Base-by-base conservation (phyloP, 495 filamentous ascomycete species). In the Penicillium crystallinum region DNA sequence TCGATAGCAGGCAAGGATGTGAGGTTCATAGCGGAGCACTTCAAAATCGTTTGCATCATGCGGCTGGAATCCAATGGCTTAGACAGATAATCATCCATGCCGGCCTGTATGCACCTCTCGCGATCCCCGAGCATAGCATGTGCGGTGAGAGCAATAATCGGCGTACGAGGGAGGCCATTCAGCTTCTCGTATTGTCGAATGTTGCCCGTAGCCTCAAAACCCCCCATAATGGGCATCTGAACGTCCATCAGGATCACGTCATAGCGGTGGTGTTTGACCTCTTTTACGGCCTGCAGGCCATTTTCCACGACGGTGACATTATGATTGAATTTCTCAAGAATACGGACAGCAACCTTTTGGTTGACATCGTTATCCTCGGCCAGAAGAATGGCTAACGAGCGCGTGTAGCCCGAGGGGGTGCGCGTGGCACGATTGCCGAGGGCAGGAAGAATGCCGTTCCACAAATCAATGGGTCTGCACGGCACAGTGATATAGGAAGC, bases 401-500 rank as follows among this genome's bases (percentile, higher is more conserved):
- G 87, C 5, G 88, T 91, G 55, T 91, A 88, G 56, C 93, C 90
- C 1, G 89, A 86, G 30, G 90, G 77, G 1, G 86, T 86, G 17
- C 86, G 87, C 12, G 88, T 89, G 30, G 90, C 86, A 39, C 91
- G 78, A 58, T 90, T 91, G 66, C 96, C 91, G 40, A 97, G 71
- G 11, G 92, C 92, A 10, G 91, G 92, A 37, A 97, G 83, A 79
- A 97, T 88, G 45, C 90, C 89, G 63, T 96, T 96, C 50, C 90
- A 91, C 44, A 97, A 77, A 65, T 97, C 91, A 44, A 96, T 93
- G 3, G 89, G 76, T 43, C 88, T 76, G 68, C 92, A 96, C 48
- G 91, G 92, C 5, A 88, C 92, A 21, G 92, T 96, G 86, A 96
- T 92, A 69, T 96, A 96, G 42, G 88, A 91, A 7, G 89, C 88